Conservation (phyloP, 1,139 yeast species). For the Lodderomyces jiufengensis region DNA sequence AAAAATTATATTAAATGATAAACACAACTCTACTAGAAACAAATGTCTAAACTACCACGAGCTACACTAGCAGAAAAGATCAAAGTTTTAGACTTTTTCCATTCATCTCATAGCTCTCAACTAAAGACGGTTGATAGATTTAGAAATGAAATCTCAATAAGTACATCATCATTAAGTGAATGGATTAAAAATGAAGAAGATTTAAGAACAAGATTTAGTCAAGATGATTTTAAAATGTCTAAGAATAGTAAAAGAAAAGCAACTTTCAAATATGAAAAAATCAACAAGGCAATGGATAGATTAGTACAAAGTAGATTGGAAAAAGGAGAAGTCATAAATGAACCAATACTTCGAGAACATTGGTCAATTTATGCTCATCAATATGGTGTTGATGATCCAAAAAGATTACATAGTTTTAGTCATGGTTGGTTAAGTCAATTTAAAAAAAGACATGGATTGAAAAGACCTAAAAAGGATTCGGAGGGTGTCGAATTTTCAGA, state of each 20-base stretch:
- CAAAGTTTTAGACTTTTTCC: conserved; percentile 50
- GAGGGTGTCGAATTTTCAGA: not conserved
- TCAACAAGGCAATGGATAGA: conserved; percentile 55
- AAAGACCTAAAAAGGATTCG: conserved; percentile 16
- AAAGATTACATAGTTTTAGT: conserved; percentile 49
- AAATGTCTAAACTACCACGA: conserved; percentile 45
- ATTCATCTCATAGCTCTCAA: conserved; percentile 48
- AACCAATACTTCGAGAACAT: conserved; percentile 52
- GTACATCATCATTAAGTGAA: conserved; percentile 57
- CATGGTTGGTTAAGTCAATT: conserved; percentile 64
- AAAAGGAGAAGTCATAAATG: conserved; percentile 47
- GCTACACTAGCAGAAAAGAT: conserved; percentile 60
- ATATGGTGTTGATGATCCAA: conserved; percentile 59
- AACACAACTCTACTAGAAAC: conserved; percentile 1
- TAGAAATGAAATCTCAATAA: conserved; percentile 46
- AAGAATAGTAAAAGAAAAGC: conserved; percentile 46
- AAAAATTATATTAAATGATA: too few relatives aligned
- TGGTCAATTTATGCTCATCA: conserved; percentile 56
- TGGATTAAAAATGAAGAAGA: conserved; percentile 56
- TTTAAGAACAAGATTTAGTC: conserved; percentile 39
- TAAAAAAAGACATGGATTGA: conserved; percentile 55
- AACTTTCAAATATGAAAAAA: conserved; percentile 53
- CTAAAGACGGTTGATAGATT: conserved; percentile 55
- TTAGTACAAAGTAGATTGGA: conserved; percentile 45
- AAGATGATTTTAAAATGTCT: conserved; percentile 33